phyloP scores from a whole-genome alignment of 2,329 filamentous ascomycete genomes.

The Aspergillus tamarii region DNA sequence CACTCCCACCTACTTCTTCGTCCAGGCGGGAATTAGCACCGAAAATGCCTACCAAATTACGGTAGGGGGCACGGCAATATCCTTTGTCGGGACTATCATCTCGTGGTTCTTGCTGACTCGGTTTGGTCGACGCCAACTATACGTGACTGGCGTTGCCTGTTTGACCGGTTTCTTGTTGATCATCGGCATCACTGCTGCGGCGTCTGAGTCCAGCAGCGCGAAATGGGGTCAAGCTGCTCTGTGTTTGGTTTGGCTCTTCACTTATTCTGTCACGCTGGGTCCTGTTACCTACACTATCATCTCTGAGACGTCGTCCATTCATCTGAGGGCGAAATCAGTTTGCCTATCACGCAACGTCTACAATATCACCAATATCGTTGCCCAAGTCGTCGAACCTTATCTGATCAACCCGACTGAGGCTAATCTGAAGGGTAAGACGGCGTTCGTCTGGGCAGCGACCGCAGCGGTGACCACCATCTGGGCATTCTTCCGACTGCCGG shows the following conservation, averaged over 20 bases:
- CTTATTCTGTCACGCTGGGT: conserved; percentile 58
- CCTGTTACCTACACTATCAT: conserved; percentile 57
- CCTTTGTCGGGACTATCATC: conserved; percentile 59
- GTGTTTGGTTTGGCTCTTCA: conserved; percentile 56
- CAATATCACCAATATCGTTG: conserved; percentile 52
- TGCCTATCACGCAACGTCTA: conserved; percentile 55
- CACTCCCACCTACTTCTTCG: conserved; percentile 44
- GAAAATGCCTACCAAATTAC: conserved; percentile 41
- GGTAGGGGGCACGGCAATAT: conserved; percentile 50
- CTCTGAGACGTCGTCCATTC: conserved; percentile 56
- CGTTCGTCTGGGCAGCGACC: conserved; percentile 45
- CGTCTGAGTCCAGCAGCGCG: conserved; percentile 26
- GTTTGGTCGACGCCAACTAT: conserved; percentile 46
- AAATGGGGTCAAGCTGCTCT: conserved; percentile 45
- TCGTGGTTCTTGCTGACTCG: conserved; percentile 52
- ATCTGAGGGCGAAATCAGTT: conserved; percentile 58
- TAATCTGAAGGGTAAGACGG: conserved; percentile 44
- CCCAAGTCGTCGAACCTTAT: conserved; percentile 42
- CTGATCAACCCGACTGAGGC: conserved; percentile 38
- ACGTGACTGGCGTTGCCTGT: conserved; percentile 36
- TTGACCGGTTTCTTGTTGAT: conserved; percentile 32
- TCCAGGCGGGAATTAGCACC: conserved; percentile 42
- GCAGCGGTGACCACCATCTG: conserved; percentile 34
- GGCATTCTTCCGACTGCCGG: conserved; percentile 44
- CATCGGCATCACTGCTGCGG: conserved; percentile 33